Percentiles rank a stretch among this genome's conserved stretches.
Evolutionary conservation across 805 yeast species (phyloP).

Genomic region (Wickerhamiella dianesei): DNA sequence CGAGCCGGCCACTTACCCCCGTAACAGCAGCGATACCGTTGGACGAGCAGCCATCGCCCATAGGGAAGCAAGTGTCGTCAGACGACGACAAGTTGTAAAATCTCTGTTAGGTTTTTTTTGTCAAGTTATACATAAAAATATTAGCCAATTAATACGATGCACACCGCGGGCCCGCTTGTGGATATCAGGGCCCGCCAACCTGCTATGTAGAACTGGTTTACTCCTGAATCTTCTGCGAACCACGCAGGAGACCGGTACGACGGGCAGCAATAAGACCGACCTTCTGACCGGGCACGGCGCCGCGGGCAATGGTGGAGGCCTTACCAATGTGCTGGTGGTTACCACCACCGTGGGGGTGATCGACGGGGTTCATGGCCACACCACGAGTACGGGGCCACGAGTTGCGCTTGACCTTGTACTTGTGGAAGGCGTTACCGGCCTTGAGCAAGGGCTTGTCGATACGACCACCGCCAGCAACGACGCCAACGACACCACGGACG

Average conservation of each 20-base stretch:
- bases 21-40: no score
- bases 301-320: conserved; percentile 98
- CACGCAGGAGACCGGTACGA: conserved; percentile 99
- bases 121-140: neutral
- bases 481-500: conserved; percentile 99
- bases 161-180: neutral
- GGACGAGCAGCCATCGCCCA: no score
- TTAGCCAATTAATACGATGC: neutral
- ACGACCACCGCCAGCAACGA: conserved; percentile 99
- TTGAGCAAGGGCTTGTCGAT: conserved; percentile 98
- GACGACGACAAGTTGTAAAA: no score
- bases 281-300: conserved; percentile 99
- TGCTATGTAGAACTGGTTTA: conserved; percentile 26
- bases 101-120: no score
- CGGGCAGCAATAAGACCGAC: conserved; percentile 99
- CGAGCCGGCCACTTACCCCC: no score
- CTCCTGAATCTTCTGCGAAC: conserved; percentile 90
- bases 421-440: conserved; percentile 99
- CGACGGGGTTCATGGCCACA: conserved; percentile 99
- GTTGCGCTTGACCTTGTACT: conserved; percentile 98
- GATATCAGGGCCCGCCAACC: neutral
- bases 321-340: conserved; percentile 99
- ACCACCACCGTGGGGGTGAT: conserved; percentile 99
- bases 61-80: no score
- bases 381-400: conserved; percentile 99